A percentile compares a stretch with the other conserved stretches of the same genome.
Evolutionary conservation across 1,284 basidiomycete genomes (phyloP).

Genomic region (Phylloporus sp.): DNA sequence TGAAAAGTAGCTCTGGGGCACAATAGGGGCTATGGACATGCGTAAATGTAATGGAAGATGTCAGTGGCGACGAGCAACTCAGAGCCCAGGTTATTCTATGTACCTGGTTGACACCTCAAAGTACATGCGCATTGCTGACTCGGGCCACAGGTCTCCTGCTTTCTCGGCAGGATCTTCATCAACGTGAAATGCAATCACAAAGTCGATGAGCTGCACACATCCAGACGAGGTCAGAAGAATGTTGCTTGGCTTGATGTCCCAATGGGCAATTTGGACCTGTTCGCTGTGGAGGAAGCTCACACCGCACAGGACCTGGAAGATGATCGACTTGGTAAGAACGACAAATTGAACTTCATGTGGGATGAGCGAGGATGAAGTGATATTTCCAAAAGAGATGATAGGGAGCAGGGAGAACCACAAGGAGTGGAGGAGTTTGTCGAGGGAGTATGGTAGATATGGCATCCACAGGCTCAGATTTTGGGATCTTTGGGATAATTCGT

Average conservation of each 20-base stretch:
- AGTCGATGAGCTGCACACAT: slow-evolving; percentile 78
- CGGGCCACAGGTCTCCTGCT: slow-evolving; percentile 62
- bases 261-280: slow-evolving; percentile 66
- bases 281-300: slow-evolving; percentile 72
- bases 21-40: slow-evolving; percentile 66
- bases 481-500: slow-evolving; percentile 39
- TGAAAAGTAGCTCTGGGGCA: slow-evolving; percentile 91
- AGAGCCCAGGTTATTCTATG: slow-evolving; percentile 25
- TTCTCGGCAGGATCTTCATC: slow-evolving; percentile 27
- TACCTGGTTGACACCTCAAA: slow-evolving; percentile 89
- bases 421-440: slow-evolving; percentile 56
- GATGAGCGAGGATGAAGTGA: slow-evolving; percentile 1
- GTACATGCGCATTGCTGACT: slow-evolving; percentile 63
- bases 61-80: slow-evolving; percentile 10
- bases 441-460: slow-evolving; percentile 64
- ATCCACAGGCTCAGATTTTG: slow-evolving; percentile 60
- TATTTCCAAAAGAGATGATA: slow-evolving; percentile 22
- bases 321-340: slow-evolving; percentile 58
- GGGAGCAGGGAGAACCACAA: slow-evolving; percentile 40
- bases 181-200: slow-evolving; percentile 75
- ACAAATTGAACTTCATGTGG: slow-evolving; percentile 43
- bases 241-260: slow-evolving; percentile 91
- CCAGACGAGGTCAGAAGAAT: slow-evolving; percentile 70
- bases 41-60: slow-evolving; percentile 12
- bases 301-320: slow-evolving; percentile 68